Percentiles rank a stretch among this genome's conserved stretches.
These are phyloP conservation scores for Lablab purpureus DNA, from an alignment of 306 rosid species.

Conservation along the genomic window DNA sequence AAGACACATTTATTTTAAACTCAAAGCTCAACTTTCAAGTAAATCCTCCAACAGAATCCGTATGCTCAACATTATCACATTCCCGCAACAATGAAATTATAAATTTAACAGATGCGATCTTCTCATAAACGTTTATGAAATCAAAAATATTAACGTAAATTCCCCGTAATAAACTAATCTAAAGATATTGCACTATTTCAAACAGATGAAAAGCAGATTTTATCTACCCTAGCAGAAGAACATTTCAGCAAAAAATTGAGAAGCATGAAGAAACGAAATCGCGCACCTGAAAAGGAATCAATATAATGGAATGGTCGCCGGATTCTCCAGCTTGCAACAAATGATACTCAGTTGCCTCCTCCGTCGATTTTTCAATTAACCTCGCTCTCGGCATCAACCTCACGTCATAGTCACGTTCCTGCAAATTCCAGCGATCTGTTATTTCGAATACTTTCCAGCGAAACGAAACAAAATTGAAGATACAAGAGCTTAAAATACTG, in stretches of 20 bases:
- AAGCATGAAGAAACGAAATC: conserved; percentile 34
- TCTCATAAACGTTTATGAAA: conserved; percentile 15
- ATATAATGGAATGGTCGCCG: conserved; percentile 77
- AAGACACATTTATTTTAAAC: conserved; percentile 17
- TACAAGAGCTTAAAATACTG: not conserved
- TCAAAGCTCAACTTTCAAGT: conserved; percentile 24
- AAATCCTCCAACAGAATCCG: conserved; percentile 24
- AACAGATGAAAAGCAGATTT: conserved; percentile 32
- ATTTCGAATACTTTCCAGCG: not conserved
- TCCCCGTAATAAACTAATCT: conserved; percentile 1
- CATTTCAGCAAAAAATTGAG: not conserved
- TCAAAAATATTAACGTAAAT: conserved; percentile 37
- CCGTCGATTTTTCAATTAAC: conserved; percentile 56
- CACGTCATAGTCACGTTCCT: conserved; percentile 54
- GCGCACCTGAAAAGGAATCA: conserved; percentile 88
- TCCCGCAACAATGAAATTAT: conserved; percentile 11
- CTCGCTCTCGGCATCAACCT: conserved; percentile 54
- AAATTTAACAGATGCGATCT: conserved; percentile 11
- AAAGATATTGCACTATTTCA: not conserved
- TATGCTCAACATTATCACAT: conserved; percentile 18
- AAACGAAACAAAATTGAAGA: not conserved
- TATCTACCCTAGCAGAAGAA: not conserved
- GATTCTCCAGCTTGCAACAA: conserved; percentile 66
- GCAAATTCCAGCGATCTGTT: conserved; percentile 36
- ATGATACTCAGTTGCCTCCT: conserved; percentile 43